Percentiles rank a stretch among this genome's conserved stretches.
phyloP scores from a whole-genome alignment of 202 grass and related monocot genomes.

The Setaria italica region DNA sequence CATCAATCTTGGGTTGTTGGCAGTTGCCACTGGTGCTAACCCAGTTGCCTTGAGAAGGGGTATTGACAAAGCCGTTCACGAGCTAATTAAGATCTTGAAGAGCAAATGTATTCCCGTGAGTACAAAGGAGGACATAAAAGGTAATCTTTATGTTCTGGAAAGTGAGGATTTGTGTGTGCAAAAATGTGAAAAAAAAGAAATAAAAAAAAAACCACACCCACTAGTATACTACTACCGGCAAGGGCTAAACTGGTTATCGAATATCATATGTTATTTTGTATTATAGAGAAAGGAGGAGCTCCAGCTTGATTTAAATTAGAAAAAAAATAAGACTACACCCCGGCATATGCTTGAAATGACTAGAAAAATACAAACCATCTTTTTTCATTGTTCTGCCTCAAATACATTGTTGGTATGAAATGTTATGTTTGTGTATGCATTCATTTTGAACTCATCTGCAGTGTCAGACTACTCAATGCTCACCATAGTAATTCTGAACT shows the following conservation, averaged over 20 bases:
- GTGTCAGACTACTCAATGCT: neutral
- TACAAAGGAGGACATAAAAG: conserved; percentile 90
- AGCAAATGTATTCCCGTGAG: conserved; percentile 67
- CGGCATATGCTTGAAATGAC: neutral
- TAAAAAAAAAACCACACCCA: neutral
- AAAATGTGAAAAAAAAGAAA: neutral
- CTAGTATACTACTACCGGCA: neutral
- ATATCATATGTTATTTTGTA: neutral
- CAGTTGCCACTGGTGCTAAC: conserved; percentile 79
- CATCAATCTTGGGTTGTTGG: conserved; percentile 83
- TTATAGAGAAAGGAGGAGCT: neutral
- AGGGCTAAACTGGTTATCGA: conserved; percentile 2
- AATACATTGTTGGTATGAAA: neutral
- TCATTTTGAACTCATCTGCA: conserved; percentile 3
- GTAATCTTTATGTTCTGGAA: conserved; percentile 50
- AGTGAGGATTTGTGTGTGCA: neutral
- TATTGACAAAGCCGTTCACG: conserved; percentile 80
- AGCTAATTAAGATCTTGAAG: conserved; percentile 73
- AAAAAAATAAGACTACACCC: neutral
- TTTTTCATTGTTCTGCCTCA: neutral
- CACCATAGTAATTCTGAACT: conserved; percentile 21
- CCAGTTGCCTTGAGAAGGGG: conserved; percentile 91
- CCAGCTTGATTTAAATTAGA: neutral
- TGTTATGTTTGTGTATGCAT: neutral
- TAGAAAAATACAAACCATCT: neutral